Evolutionary conservation across 495 filamentous ascomycete species (phyloP), one percentile per base, ranked within the genome.

Genomic region (Tuber brumale): DNA sequence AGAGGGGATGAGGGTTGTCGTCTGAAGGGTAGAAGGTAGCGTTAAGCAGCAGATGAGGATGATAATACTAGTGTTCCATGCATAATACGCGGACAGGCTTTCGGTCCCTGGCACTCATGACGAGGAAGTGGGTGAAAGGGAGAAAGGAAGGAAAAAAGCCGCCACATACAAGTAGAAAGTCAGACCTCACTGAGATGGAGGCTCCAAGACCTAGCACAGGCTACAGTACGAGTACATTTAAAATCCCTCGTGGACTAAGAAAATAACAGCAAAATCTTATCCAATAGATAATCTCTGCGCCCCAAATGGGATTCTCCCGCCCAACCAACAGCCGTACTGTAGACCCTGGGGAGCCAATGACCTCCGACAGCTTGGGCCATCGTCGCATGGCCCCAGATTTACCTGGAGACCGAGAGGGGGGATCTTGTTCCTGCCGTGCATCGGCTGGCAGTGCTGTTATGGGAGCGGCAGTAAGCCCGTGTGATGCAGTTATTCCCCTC

Each of bases 401-500:
- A 12, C 57, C 57, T 66, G 27, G 57, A 19, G 27, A 8, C 10
- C 27, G 27, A 61, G 18, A 7, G 6, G 31, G 31, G 37, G 14
- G 57, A 8, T 35, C 57, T 35, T 8, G 57, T 66, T 66, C 57
- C 57, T 66, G 57, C 57, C 57, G 27, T 66, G 2, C 9, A 31
- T 66, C 57, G 57, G 57, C 27, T 66, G 57, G 27, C 57, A 66
- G 57, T 66, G 27, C 57, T 66, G 31, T 35, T 31, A 35, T 31
- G 57, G 57, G 57, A 66, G 27, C 57, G 57, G 57, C 57, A 1
- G 57, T 31, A 35, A 66, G 57, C 12, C 57, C 57, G 57, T 66
- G 57, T 66, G 57, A 66, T 66, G 27, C 57, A 66, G 14, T 66
- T 66, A 66, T 66, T 66, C 57, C 57, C 57, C 57, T 66, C 57